Evolutionary conservation across 106 monocot species (phyloP).

Genomic region (Dioscorea dumetorum): DNA sequence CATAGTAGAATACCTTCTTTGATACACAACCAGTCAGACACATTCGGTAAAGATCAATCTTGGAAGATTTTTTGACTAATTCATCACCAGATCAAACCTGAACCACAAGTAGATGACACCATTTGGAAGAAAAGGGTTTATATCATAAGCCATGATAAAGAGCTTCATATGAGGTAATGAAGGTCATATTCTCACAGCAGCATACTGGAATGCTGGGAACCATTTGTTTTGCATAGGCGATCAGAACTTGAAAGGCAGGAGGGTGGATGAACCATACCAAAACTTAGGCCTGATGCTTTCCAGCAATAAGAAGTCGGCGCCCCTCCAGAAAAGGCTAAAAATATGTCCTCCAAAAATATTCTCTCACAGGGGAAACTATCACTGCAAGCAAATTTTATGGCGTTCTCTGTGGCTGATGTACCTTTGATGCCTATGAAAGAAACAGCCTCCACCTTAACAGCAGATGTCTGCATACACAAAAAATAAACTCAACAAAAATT

Average conservation of each 20-base stretch:
- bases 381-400: slow-evolving; percentile 60
- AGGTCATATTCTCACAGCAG: too few relatives aligned
- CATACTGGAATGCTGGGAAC: too few relatives aligned
- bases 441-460: slow-evolving; percentile 46
- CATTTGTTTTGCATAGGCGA: slow-evolving; percentile 1
- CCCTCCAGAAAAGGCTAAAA: slow-evolving; percentile 40
- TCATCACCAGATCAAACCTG: too few relatives aligned
- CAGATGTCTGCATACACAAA: slow-evolving; percentile 52
- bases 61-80: too few relatives aligned
- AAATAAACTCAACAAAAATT: neutral
- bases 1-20: too few relatives aligned
- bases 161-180: too few relatives aligned
- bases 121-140: too few relatives aligned
- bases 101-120: too few relatives aligned
- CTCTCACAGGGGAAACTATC: slow-evolving; percentile 50
- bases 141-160: too few relatives aligned
- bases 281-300: slow-evolving; percentile 44
- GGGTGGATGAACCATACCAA: slow-evolving; percentile 34
- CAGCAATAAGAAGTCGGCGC: slow-evolving; percentile 35
- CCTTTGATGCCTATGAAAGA: slow-evolving; percentile 52
- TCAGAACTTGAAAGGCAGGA: slow-evolving; percentile 32
- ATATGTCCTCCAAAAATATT: slow-evolving; percentile 45
- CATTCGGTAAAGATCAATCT: too few relatives aligned
- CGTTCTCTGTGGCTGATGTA: slow-evolving; percentile 44
- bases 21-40: too few relatives aligned